Conservation (phyloP, 2,329 filamentous ascomycete species). For the Aspergillus ibericus region DNA sequence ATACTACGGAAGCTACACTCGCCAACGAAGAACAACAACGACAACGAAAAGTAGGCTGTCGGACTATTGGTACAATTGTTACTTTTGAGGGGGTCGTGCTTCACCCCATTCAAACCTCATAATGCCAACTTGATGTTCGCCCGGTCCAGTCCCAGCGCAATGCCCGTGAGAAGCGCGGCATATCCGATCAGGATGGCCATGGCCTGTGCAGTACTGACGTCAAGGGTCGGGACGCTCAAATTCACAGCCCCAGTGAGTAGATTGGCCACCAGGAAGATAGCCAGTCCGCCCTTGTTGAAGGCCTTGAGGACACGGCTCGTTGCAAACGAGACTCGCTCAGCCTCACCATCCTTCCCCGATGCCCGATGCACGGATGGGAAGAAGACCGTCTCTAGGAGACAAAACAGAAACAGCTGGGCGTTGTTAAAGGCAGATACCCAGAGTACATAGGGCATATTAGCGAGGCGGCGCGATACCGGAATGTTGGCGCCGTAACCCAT, state of each 20-base stretch:
- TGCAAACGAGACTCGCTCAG: conserved; percentile 63
- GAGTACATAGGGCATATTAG: conserved; percentile 89
- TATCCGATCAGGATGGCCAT: conserved; percentile 78
- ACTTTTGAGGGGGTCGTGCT: neutral
- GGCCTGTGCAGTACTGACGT: conserved; percentile 63
- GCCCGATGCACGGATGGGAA: conserved; percentile 72
- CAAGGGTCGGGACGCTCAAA: conserved; percentile 77
- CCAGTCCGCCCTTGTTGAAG: conserved; percentile 85
- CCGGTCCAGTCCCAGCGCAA: conserved; percentile 55
- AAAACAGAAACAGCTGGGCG: conserved; percentile 76
- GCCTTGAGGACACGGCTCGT: conserved; percentile 80
- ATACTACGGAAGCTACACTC: too few species aligned
- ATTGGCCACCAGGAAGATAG: conserved; percentile 84
- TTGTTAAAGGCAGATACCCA: conserved; percentile 94
- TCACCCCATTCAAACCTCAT: neutral
- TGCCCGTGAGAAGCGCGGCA: conserved; percentile 62
- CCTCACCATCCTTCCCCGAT: conserved; percentile 56
- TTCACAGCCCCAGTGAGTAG: conserved; percentile 87
- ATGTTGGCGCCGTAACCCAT: conserved; percentile 67
- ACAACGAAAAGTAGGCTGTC: neutral
- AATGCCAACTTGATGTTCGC: conserved; percentile 35
- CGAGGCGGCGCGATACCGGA: conserved; percentile 80
- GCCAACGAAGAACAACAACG: too few species aligned
- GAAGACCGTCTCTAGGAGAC: conserved; percentile 71
- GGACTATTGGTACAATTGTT: neutral